These are phyloP conservation scores for Cladobotryum protrusum DNA, from an alignment of 2,329 filamentous ascomycete genomes.

Conservation along the genomic window DNA sequence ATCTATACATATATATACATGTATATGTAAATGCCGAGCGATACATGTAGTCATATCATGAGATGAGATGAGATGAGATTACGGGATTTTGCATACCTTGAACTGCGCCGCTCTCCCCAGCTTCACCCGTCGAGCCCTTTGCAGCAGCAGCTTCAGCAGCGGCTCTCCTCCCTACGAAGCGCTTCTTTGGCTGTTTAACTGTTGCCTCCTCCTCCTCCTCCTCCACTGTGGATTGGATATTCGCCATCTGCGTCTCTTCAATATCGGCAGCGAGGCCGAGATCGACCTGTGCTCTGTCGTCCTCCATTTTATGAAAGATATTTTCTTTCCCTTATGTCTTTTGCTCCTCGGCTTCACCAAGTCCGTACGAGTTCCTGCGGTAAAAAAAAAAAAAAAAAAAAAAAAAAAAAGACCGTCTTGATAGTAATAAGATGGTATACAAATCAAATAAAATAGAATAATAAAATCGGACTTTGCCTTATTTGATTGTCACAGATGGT, in stretches of 20 bases:
- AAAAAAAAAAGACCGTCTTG: too few relatives aligned
- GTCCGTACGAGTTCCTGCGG: too few relatives aligned
- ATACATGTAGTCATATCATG: conserved; percentile 2
- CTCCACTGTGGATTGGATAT: conserved; percentile 19
- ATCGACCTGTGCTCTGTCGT: conserved; percentile 64
- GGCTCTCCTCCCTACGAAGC: conserved; percentile 80
- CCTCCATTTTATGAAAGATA: conserved; percentile 56
- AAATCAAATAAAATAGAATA: too few relatives aligned
- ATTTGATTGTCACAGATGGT: too few relatives aligned
- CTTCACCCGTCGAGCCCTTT: conserved; percentile 27
- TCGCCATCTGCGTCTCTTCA: conserved; percentile 40
- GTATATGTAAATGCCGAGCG: neutral
- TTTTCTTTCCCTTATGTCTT: neutral
- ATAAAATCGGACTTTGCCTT: neutral
- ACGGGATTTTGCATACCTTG: conserved; percentile 39
- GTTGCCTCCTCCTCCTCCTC: conserved; percentile 35
- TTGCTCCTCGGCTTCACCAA: neutral
- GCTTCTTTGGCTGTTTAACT: conserved; percentile 73
- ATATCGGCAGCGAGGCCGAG: conserved; percentile 64
- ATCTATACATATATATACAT: too few relatives aligned
- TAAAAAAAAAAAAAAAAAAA: too few relatives aligned
- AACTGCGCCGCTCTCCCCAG: conserved; percentile 27
- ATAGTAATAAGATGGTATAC: neutral
- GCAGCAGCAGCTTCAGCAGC: conserved; percentile 55
- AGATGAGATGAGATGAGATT: neutral